phyloP scores from a whole-genome alignment of 2,329 filamentous ascomycete species.

The Grosmannia clavigera region DNA sequence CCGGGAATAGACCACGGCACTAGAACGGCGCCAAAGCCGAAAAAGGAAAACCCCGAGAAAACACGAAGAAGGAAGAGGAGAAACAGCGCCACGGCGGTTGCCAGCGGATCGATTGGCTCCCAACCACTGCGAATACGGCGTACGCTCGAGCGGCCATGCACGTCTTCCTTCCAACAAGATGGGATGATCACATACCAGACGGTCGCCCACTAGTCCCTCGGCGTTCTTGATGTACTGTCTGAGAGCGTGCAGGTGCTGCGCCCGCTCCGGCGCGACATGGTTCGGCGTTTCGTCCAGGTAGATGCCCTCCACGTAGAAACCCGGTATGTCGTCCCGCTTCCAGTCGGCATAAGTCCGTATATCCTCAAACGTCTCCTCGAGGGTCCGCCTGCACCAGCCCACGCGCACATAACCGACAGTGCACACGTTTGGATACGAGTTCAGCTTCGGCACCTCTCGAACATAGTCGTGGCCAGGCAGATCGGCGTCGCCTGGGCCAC shows the following conservation, averaged over 20 bases:
- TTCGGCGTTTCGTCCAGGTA: constrained; percentile 10
- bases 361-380: constrained; percentile 2
- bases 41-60: background rate
- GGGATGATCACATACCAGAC: constrained; percentile 2
- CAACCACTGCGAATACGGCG: background rate
- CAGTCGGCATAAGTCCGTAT: constrained; percentile 3
- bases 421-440: constrained; percentile 8
- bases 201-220: constrained; percentile 1
- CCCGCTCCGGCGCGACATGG: background rate
- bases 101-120: background rate
- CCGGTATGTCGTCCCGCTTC: background rate
- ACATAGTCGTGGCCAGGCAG: constrained; percentile 7
- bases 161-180: background rate
- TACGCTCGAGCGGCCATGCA: background rate
- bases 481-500: background rate
- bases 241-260: constrained; percentile 1
- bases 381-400: constrained; percentile 5
- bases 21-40: background rate
- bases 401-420: constrained; percentile 9
- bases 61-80: background rate
- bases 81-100: background rate
- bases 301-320: constrained; percentile 9
- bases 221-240: background rate
- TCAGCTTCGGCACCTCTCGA: constrained; percentile 9
- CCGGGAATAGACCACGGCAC: too few relatives aligned